A percentile compares a stretch with the other conserved stretches of the same genome.
Evolutionary conservation across 2,329 filamentous ascomycete species (phyloP).

Genomic region (Colletotrichum camelliae): DNA sequence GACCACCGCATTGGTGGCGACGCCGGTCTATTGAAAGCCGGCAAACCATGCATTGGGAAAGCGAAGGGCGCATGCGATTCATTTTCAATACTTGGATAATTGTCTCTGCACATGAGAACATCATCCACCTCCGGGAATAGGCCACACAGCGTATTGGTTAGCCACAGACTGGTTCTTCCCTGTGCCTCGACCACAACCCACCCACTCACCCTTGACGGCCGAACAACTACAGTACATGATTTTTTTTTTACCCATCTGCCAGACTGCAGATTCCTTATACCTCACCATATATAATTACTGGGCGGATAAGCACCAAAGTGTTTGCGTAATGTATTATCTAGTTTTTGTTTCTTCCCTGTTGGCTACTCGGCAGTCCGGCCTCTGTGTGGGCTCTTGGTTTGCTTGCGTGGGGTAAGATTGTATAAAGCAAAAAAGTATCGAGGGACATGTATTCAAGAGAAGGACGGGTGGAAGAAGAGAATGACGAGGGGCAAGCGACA

Average conservation of each 20-base stretch:
- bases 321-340: slow-evolving; percentile 17
- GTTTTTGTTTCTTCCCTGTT: neutral
- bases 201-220: neutral
- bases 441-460: neutral
- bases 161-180: neutral
- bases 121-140: neutral
- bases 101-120: neutral
- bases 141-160: neutral
- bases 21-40: neutral
- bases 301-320: slow-evolving; percentile 1
- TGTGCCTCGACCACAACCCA: neutral
- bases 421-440: neutral
- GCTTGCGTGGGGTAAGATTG: neutral
- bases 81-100: neutral
- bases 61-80: neutral
- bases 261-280: slow-evolving; percentile 4
- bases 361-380: neutral
- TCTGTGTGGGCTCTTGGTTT: neutral
- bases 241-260: neutral
- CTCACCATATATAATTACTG: neutral
- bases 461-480: neutral
- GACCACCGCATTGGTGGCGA: neutral
- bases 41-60: slow-evolving; percentile 11
- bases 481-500: neutral
- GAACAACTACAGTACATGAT: slow-evolving; percentile 13